Evolutionary conservation across 2,329 filamentous ascomycete species (phyloP).

Genomic region (Coniochaeta prunicola): DNA sequence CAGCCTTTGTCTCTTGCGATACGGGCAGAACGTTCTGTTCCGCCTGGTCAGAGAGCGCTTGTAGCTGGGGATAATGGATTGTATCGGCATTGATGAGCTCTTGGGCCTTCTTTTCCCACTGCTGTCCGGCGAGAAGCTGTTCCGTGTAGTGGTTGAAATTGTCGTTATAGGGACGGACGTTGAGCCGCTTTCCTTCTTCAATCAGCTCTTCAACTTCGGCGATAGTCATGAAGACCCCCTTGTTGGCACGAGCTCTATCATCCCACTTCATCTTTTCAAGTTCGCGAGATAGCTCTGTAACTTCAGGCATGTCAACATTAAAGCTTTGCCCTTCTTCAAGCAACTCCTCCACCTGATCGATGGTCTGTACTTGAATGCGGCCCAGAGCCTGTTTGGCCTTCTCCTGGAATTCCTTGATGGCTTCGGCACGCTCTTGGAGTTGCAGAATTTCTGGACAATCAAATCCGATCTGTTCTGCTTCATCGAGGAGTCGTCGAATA

Average conservation of each 20-base stretch:
- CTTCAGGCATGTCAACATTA: conserved; percentile 85
- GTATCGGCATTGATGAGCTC: conserved; percentile 88
- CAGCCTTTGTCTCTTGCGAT: conserved; percentile 67
- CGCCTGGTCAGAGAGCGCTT: conserved; percentile 82
- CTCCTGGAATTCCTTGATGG: conserved; percentile 77
- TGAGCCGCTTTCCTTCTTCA: conserved; percentile 66
- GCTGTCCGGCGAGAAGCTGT: conserved; percentile 66
- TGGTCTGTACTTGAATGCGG: conserved; percentile 54
- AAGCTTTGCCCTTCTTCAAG: conserved; percentile 85
- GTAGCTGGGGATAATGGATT: conserved; percentile 90
- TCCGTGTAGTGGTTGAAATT: conserved; percentile 70
- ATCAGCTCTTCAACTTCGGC: conserved; percentile 75
- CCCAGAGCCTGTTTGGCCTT: conserved; percentile 65
- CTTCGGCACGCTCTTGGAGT: conserved; percentile 75
- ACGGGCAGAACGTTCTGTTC: conserved; percentile 65
- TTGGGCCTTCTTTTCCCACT: conserved; percentile 89
- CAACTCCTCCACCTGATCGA: conserved; percentile 77
- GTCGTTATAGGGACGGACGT: conserved; percentile 73
- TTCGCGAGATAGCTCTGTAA: conserved; percentile 72
- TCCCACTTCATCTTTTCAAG: conserved; percentile 87
- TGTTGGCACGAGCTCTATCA: conserved; percentile 61
- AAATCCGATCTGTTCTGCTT: conserved; percentile 83
- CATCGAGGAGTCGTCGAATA: conserved; percentile 73
- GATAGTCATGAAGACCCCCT: conserved; percentile 61
- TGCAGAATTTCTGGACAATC: conserved; percentile 86